Conservation (phyloP, 495 filamentous ascomycete genomes). For the Penicillium mononematosum region DNA sequence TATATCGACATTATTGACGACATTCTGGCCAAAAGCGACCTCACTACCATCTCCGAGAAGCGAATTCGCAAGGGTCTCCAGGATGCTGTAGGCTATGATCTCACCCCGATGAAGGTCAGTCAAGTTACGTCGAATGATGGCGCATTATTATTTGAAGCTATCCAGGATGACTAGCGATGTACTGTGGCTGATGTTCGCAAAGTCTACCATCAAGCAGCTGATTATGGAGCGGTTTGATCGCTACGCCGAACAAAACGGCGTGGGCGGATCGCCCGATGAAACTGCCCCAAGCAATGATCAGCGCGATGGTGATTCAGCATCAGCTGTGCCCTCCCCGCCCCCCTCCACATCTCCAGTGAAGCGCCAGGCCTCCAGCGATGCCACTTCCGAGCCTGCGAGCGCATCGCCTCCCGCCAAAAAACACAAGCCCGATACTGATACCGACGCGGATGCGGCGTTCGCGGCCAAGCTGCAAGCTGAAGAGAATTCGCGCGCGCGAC, state of each 20-base stretch:
- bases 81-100: constrained; percentile 71
- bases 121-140: constrained; percentile 2
- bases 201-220: constrained; percentile 78
- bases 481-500: constrained; percentile 72
- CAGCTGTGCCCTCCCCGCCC: constrained; percentile 49
- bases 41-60: constrained; percentile 90
- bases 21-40: constrained; percentile 79
- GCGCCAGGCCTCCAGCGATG: constrained; percentile 51
- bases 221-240: constrained; percentile 92
- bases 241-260: constrained; percentile 52
- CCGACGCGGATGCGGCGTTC: constrained; percentile 79
- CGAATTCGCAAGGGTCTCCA: constrained; percentile 85
- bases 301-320: constrained; percentile 31
- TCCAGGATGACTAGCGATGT: not conserved
- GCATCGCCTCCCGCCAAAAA: constrained; percentile 54
- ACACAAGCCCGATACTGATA: constrained; percentile 50
- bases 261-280: constrained; percentile 36
- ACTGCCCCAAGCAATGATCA: constrained; percentile 46
- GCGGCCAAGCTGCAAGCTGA: constrained; percentile 89
- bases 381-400: constrained; percentile 44
- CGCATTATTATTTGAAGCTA: not conserved
- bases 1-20: constrained; percentile 86
- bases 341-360: constrained; percentile 57
- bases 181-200: constrained; percentile 9
- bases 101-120: constrained; percentile 80